Base-by-base conservation (phyloP, 164 flowering plant species). In the Vitis cinerea region DNA sequence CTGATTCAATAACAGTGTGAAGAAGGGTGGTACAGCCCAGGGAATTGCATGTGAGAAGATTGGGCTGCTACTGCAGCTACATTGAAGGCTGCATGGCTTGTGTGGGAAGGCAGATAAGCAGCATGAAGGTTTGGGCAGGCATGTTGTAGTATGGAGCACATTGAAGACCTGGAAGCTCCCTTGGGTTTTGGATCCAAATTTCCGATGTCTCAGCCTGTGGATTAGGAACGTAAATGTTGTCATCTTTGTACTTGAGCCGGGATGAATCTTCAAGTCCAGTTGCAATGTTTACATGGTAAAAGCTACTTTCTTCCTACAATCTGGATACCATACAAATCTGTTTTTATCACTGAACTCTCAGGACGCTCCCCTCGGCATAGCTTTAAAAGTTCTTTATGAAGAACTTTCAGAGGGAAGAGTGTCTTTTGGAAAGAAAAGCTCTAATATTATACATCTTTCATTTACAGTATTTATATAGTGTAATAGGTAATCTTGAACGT, bases 191-290 rank as follows among this genome's bases (percentile, higher is more conserved):
- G 62, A 95, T 79, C 98, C 99, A 91, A 8, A 91, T 72, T 81
- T 93, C 98, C 3, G 97, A 89, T 51, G 93, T 76, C 73, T 91
- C 99, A 0, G 90, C 97, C 99, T 95, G 99, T 14, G 93, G 88
- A 80, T 86, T 95, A 59, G 93, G 89, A 66, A 89, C 83, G 65
- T 88, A 94, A 44, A 91, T 76, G 72, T 85, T 93, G 63, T 86
- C 85, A 37, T 95, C 99, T 81, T 92, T 95, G 84, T 87, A 95
- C 75, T 92, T 95, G 59, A 88, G 77, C 72, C 97, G 85, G 62
- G 96, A 85, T 47, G 94, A 77, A 75, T 95, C 99, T 23, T 95
- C 99, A 65, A 90, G 80, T 11, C 91, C 90, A 47, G 83, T 68
- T 53, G 88, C 82, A 76, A 23, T 23, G 27, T 23, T 23, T 23